Conservation (phyloP, 768 basidiomycete genomes). For the Lentinula sp. region DNA sequence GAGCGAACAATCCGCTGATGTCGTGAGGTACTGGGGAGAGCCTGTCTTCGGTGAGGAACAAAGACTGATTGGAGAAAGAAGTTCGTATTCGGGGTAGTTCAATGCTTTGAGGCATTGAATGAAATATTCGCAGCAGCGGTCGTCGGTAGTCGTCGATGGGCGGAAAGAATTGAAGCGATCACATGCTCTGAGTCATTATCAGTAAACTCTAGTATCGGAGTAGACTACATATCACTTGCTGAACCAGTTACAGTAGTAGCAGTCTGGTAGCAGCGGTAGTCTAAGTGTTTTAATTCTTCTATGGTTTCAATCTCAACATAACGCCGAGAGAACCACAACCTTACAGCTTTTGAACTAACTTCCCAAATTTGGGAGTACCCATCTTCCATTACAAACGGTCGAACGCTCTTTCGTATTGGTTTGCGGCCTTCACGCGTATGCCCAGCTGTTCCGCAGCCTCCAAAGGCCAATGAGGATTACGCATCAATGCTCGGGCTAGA, state of each 20-base stretch:
- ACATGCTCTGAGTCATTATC: not conserved
- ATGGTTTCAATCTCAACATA: no score
- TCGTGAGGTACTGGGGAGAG: constrained; percentile 24
- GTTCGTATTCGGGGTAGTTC: constrained; percentile 5
- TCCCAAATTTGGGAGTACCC: no score
- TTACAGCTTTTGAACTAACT: no score
- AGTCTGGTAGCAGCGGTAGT: no score
- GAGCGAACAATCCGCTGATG: constrained; percentile 33
- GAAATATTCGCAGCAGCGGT: not conserved
- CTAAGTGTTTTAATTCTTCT: no score
- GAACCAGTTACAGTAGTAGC: no score
- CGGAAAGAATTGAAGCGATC: not conserved
- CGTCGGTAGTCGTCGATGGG: not conserved
- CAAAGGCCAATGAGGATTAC: constrained; percentile 62
- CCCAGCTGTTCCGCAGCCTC: constrained; percentile 58
- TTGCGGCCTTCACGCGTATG: constrained; percentile 59
- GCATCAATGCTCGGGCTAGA: constrained; percentile 60
- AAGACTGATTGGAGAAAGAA: constrained; percentile 1
- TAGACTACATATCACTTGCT: no score
- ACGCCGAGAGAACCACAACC: no score
- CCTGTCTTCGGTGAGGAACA: constrained; percentile 41
- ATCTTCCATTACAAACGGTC: constrained; percentile 2
- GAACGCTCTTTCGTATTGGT: constrained; percentile 67
- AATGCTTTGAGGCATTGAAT: constrained; percentile 3
- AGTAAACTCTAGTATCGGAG: no score